These are phyloP conservation scores for Barnettozyma vustinii DNA, from an alignment of 805 yeast genomes.

Conservation along the genomic window DNA sequence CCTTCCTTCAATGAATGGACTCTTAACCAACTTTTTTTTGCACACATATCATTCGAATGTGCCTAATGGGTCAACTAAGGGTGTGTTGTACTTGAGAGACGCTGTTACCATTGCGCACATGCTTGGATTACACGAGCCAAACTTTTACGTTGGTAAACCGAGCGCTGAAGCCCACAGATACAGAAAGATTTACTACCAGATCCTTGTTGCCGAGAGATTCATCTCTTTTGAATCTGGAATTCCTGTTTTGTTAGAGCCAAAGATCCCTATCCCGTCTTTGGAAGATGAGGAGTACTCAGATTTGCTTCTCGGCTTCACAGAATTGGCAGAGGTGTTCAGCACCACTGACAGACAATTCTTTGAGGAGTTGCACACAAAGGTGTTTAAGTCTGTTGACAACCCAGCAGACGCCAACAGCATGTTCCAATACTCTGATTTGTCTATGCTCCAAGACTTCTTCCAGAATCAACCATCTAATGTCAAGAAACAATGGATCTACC, in stretches of 20 bases:
- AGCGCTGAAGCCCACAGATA: slow-evolving; percentile 18
- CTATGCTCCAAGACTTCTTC: slow-evolving; percentile 15
- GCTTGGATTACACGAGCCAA: slow-evolving; percentile 18
- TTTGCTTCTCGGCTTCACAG: slow-evolving; percentile 20
- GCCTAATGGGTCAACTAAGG: slow-evolving; percentile 13
- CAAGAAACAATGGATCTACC: slow-evolving; percentile 20
- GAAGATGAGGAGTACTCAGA: slow-evolving; percentile 24
- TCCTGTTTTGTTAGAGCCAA: slow-evolving; percentile 21
- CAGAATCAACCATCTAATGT: slow-evolving; percentile 13
- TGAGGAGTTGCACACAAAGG: slow-evolving; percentile 18
- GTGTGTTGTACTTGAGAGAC: slow-evolving; percentile 20
- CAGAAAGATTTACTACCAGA: slow-evolving; percentile 21
- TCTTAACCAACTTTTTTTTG: slow-evolving; percentile 20
- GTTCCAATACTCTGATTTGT: slow-evolving; percentile 6
- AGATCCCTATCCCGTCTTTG: slow-evolving; percentile 19
- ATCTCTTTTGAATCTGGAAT: slow-evolving; percentile 17
- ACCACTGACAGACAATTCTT: slow-evolving; percentile 21
- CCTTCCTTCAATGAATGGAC: slow-evolving; percentile 11
- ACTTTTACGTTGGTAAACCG: slow-evolving; percentile 7
- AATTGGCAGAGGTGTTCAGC: slow-evolving; percentile 20
- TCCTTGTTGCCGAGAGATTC: slow-evolving; percentile 22
- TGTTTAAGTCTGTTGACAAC: slow-evolving; percentile 4
- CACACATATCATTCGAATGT: slow-evolving; percentile 21
- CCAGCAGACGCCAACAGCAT: neutral
- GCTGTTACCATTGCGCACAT: slow-evolving; percentile 21